Base-by-base conservation (phyloP, 2,329 filamentous ascomycete species). In the Didymella keratinophila region DNA sequence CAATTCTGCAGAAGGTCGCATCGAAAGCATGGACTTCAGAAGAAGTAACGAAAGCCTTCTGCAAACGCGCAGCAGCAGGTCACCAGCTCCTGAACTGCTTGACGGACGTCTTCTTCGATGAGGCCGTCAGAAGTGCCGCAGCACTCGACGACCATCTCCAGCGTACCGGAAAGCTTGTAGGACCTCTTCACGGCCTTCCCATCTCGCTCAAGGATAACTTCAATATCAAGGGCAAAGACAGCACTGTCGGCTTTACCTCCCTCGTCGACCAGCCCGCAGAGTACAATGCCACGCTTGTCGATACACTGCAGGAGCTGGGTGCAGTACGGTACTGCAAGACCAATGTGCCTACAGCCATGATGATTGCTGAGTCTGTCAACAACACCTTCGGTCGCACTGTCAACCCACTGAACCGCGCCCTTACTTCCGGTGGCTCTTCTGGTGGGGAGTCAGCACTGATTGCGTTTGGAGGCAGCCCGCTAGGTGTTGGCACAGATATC, bases 141-240 rank as follows among this genome's bases (percentile, higher is more conserved):
- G 75, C 81, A 36, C 78, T 86, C 0, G 85, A 88, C 67, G 76
- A 81, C 0, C 78, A 86, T 56, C 77, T 84, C 4, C 63, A 74
- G 20, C 75, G 73, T 47, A 82, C 76, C 12, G 80, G 80, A 25
- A 74, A 78, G 61, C 72, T 81, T 0, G 75, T 83, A 36, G 89
- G 89, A 0, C 88, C 89, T 2, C 80, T 92, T 1, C 56, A 58
- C 27, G 56, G 56, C 71, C 58, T 89, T 0, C 86, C 87, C 0
- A 78, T 89, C 46, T 86, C 87, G 0, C 81, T 92, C 45, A 92
- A 92, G 68, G 89, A 92, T 76, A 87, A 88, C 68, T 88, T 91
- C 79, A 83, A 90, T 57, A 77, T 90, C 14, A 71, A 74, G 2
- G 86, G 86, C 6, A 79, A 86, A 12, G 86, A 88, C 61, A 79